These are phyloP conservation scores for Annona cherimola DNA, from an alignment of 164 flowering plant species.

Conservation along the genomic window DNA sequence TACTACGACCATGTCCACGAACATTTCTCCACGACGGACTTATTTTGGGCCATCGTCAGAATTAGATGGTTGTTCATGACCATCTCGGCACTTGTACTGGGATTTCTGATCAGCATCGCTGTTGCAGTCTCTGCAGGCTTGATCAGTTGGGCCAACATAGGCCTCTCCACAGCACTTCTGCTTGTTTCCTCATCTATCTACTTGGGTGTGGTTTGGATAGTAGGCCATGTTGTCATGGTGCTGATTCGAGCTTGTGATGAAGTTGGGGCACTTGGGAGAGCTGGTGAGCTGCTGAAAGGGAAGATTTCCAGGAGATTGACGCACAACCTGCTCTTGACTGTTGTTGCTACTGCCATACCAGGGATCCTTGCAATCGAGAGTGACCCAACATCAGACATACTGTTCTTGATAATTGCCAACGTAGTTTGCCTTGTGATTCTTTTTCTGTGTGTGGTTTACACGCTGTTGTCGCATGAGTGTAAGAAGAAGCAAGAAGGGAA, in stretches of 20 bases:
- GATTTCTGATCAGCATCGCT: background rate
- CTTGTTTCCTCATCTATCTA: conserved; percentile 3
- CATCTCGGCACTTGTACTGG: conserved; percentile 3
- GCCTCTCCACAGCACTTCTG: background rate
- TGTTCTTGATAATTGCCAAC: background rate
- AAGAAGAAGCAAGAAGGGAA: conserved; percentile 26
- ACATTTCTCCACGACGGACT: conserved; percentile 9
- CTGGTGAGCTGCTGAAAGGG: conserved; percentile 23
- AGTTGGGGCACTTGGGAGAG: conserved; percentile 27
- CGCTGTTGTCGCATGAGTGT: conserved; percentile 26
- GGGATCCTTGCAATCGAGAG: conserved; percentile 1
- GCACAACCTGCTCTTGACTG: conserved; percentile 9
- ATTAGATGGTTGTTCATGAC: conserved; percentile 23
- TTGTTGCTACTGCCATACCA: background rate
- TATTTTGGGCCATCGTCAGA: conserved; percentile 15
- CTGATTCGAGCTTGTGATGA: conserved; percentile 26
- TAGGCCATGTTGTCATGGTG: conserved; percentile 26
- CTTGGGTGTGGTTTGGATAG: conserved; percentile 14
- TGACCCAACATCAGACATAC: background rate
- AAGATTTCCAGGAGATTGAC: conserved; percentile 18
- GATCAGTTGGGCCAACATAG: background rate
- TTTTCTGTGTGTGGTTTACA: conserved; percentile 15
- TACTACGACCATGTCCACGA: background rate
- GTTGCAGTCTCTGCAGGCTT: background rate
- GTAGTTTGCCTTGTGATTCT: conserved; percentile 7